Base-by-base conservation (phyloP, 148 eudicot genomes). In the Diospyros lotus region DNA sequence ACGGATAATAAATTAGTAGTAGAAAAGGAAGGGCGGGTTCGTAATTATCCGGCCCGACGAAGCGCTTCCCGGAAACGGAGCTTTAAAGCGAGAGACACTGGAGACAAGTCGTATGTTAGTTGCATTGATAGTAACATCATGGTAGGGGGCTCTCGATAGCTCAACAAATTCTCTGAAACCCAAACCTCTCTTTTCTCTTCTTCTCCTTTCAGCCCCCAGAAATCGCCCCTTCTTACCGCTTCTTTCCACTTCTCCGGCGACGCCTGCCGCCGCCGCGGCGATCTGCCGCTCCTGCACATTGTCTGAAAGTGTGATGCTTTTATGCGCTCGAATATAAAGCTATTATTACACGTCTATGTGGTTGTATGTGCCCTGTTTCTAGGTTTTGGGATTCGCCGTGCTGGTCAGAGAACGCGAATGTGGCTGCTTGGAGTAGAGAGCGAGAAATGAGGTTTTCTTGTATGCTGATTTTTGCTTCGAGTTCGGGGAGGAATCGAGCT, bases 401-500 rank as follows among this genome's bases (percentile, higher is more conserved):
- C n/a, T 63, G 13, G 58, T 42, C 54, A 52, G 60, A 54, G 63
- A 10, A 65, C 3, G 9, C 18, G 50, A 1, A 42, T 70, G 39
- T 18, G n/a, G 55, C 6, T 39, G 73, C 70, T 74, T 61, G 10
- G 1, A 13, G n/a, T 56, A 17, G 54, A 68, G 71, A 18, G 51
- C 14, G 76, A 39, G 59, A 50, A 58, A 73, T 39, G 67, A 14
- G 4, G 9, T 38, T 40, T 6, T 7, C 3, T 52, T 40, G 38
- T n/a, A 8, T 74, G 48, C 9, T 9, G 50, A 40, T 51, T 74
- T 77, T 13, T 46, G 72, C 56, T 73, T 61, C 64, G 28, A 39
- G 64, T 68, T 82, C 77, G 77, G 28, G 45, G 56, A 44, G 68
- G 42, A 62, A 74, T 83, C 18, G 52, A 72, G 74, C 80, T 73